Base-by-base conservation (phyloP, 2,329 filamentous ascomycete genomes). In the Aspergillus persii region DNA sequence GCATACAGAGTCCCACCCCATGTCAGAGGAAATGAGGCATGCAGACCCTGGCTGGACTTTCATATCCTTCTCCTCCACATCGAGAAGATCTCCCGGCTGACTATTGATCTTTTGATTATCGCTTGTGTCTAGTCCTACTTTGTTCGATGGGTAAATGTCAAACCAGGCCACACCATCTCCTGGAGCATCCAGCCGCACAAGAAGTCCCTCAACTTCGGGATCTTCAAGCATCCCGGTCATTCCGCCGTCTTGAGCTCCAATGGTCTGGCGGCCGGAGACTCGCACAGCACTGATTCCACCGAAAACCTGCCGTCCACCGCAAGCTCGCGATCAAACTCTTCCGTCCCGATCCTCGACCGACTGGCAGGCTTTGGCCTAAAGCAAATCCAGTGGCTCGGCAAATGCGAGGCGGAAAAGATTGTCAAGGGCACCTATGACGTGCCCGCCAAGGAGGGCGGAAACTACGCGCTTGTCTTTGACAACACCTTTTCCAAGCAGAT, bases 151-250 rank as follows among this genome's bases (percentile, higher is more conserved):
- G 91, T 97, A 68, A 89, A 92, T 73, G 94, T 97, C 67, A 88
- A 92, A 57, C 88, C 92, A 64, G 90, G 90, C 56, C 89, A 96
- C 76, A 96, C 93, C 53, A 92, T 99, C 69, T 96, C 93, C 15
- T 99, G 95, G 95, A 97, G 92, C 71, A 86, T 99, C 44, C 93
- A 98, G 73, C 95, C 95, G 48, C 92, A 98, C 76, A 98, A 96
- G 81, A 98, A 97, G 79, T 97, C 94, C 60, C 89, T 99, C 77
- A 97, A 98, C 79, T 96, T 99, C 75, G 95, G 93, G 72, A 90
- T 99, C 71, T 96, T 99, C 78, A 98, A 97, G 75, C 95, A 98
- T 75, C 94, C 95, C 2, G 92, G 93, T 66, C 88, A 85, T 65
- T 75, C 82, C 61, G 82, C 82, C 65, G 81, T 85, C 62, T 77